phyloP scores from a whole-genome alignment of 306 rosid species.

The Citrullus amarus region DNA sequence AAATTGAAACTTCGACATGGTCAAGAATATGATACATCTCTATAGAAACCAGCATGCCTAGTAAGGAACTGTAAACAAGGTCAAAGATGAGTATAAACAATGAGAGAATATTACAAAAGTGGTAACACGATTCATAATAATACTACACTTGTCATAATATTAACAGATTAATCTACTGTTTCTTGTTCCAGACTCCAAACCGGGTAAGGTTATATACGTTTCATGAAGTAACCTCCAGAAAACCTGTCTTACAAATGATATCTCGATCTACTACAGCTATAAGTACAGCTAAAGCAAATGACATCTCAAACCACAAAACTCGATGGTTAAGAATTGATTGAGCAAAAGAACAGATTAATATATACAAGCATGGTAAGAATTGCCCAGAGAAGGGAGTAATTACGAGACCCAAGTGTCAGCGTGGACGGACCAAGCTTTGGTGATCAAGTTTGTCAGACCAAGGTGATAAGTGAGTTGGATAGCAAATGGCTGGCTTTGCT shows the following conservation, averaged over 20 bases:
- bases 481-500: neutral
- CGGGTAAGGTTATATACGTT: neutral
- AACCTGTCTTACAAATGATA: neutral
- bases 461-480: neutral
- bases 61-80: neutral
- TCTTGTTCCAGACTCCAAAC: neutral
- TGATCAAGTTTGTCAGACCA: slow-evolving; percentile 1
- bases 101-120: neutral
- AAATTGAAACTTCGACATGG: neutral
- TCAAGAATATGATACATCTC: neutral
- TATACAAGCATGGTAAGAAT: neutral
- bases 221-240: neutral
- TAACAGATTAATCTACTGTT: neutral
- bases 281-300: neutral
- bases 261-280: neutral
- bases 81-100: neutral
- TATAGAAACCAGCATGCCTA: neutral
- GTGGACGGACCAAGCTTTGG: neutral
- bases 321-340: neutral
- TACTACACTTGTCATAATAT: neutral
- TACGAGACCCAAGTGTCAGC: neutral
- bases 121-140: neutral
- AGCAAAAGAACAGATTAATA: neutral
- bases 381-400: neutral
- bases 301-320: neutral